phyloP scores from a whole-genome alignment of 2,329 filamentous ascomycete genomes.

The Triangularia setosa region DNA sequence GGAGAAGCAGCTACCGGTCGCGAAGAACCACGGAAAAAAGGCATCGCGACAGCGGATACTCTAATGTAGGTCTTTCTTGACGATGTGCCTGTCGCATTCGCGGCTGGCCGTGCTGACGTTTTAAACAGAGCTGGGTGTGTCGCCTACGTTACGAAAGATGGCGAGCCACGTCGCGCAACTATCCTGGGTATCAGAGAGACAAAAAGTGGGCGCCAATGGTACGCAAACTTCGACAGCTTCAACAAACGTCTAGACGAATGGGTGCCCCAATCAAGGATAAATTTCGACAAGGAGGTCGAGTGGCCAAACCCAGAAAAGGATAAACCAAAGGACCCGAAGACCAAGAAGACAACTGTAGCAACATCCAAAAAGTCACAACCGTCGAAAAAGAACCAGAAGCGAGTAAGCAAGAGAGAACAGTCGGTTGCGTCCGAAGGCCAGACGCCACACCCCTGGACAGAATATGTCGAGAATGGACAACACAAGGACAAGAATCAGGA shows the following conservation, averaged over 20 bases:
- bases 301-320: constrained; percentile 91
- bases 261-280: constrained; percentile 77
- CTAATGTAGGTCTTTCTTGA: constrained; percentile 56
- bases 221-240: constrained; percentile 98
- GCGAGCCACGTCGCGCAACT: constrained; percentile 84
- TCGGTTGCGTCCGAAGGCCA: constrained; percentile 50
- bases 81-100: background rate
- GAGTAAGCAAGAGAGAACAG: constrained; percentile 52
- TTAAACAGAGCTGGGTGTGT: constrained; percentile 50
- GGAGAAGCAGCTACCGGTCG: constrained; percentile 54
- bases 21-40: constrained; percentile 62
- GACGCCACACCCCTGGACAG: constrained; percentile 53
- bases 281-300: constrained; percentile 86
- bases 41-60: constrained; percentile 79
- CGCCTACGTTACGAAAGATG: constrained; percentile 65
- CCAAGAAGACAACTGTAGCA: constrained; percentile 63
- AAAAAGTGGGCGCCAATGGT: constrained; percentile 84
- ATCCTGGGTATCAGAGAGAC: constrained; percentile 91
- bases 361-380: constrained; percentile 52
- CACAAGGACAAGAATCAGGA: constrained; percentile 40
- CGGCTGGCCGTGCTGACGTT: background rate
- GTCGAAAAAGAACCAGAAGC: constrained; percentile 57
- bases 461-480: constrained; percentile 46
- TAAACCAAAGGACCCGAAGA: constrained; percentile 71
- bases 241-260: constrained; percentile 86